Conservation (phyloP, 306 rosid genomes). For the Macrotyloma uniflorum region DNA sequence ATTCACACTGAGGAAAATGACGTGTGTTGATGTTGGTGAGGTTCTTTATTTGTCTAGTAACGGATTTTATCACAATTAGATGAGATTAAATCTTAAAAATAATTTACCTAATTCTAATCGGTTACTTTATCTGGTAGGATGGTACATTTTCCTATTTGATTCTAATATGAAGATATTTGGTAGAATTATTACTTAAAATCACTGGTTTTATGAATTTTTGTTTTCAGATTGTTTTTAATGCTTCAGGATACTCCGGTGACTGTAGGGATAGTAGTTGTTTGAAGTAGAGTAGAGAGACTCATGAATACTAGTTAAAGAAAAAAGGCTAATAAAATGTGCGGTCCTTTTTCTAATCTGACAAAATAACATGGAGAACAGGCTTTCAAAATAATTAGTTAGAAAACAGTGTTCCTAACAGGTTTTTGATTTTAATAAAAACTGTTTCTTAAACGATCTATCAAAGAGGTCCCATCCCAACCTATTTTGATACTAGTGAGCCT, state of each 20-base stretch:
- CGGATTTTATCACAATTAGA: not conserved
- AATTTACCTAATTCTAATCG: not conserved
- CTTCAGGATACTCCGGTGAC: not conserved
- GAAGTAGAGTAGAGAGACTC: not conserved
- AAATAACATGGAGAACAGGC: not conserved
- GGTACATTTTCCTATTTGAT: not conserved
- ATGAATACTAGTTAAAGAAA: not conserved
- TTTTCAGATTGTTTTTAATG: not conserved
- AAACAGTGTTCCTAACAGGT: not conserved
- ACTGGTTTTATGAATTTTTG: not conserved
- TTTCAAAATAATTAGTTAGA: not conserved
- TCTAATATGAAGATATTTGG: not conserved
- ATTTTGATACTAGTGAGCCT: slow-evolving; percentile 18
- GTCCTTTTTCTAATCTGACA: not conserved
- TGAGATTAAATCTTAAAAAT: not conserved
- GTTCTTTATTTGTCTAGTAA: not conserved
- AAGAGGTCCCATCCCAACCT: not conserved
- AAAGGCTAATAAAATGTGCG: not conserved
- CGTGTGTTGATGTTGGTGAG: not conserved
- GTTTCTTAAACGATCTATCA: not conserved
- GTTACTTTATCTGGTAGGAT: not conserved
- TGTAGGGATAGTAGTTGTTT: not conserved
- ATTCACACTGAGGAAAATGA: not conserved
- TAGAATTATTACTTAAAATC: not conserved
- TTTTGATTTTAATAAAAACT: not conserved